Percentiles rank a stretch among this genome's conserved stretches.
These are phyloP conservation scores for Venturia oleaginea DNA, from an alignment of 2,329 filamentous ascomycete genomes.

Conservation along the genomic window DNA sequence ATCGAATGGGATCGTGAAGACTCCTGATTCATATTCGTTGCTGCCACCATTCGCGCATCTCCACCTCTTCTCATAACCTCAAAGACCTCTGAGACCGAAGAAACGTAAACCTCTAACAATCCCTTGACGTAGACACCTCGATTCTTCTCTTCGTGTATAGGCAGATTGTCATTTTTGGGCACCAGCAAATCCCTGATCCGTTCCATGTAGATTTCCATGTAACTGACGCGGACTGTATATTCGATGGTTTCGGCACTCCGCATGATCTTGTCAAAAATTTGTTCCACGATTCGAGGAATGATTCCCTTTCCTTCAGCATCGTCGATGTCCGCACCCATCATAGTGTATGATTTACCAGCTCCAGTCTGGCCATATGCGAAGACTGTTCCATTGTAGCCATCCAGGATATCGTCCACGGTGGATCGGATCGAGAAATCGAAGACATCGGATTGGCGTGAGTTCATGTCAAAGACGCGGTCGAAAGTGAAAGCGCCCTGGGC, in stretches of 20 bases:
- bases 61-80: slow-evolving; percentile 94
- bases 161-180: slow-evolving; percentile 90
- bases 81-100: slow-evolving; percentile 90
- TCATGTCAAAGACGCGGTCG: slow-evolving; percentile 94
- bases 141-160: slow-evolving; percentile 96
- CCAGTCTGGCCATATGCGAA: slow-evolving; percentile 98
- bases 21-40: slow-evolving; percentile 99
- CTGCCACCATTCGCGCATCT: slow-evolving; percentile 78
- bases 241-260: slow-evolving; percentile 88
- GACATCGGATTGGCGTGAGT: slow-evolving; percentile 80
- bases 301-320: slow-evolving; percentile 83
- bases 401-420: slow-evolving; percentile 95
- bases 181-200: slow-evolving; percentile 86
- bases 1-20: slow-evolving; percentile 98
- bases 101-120: slow-evolving; percentile 88
- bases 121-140: slow-evolving; percentile 95
- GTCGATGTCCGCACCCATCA: slow-evolving; percentile 95
- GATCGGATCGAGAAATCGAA: slow-evolving; percentile 96
- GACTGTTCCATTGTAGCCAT: slow-evolving; percentile 98
- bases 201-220: slow-evolving; percentile 99
- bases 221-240: slow-evolving; percentile 96
- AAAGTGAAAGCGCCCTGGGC: slow-evolving; percentile 79
- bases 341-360: slow-evolving; percentile 97
- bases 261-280: slow-evolving; percentile 94
- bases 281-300: slow-evolving; percentile 92